Evolutionary conservation across 495 filamentous ascomycete species (phyloP).

Genomic region (Penicillium lividum): DNA sequence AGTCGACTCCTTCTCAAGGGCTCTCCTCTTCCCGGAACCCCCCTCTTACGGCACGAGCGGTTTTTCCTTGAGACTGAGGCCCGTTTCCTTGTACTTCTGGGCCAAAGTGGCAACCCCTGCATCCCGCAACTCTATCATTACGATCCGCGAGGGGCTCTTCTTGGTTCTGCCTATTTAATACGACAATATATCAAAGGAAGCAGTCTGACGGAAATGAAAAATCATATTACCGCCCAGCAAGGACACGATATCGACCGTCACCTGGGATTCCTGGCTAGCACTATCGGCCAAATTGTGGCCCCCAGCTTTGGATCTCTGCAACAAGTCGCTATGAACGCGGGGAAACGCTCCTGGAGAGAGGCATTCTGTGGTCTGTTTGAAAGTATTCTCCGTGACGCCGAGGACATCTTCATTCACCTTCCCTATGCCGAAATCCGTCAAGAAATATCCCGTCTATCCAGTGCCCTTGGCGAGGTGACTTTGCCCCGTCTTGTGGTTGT

Average conservation of each 20-base stretch:
- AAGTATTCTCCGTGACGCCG: slow-evolving; percentile 63
- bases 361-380: slow-evolving; percentile 64
- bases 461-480: slow-evolving; percentile 56
- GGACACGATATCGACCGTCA: slow-evolving; percentile 46
- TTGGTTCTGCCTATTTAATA: slow-evolving; percentile 51
- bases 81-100: slow-evolving; percentile 49
- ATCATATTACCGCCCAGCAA: slow-evolving; percentile 37
- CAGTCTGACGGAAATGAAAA: slow-evolving; percentile 42
- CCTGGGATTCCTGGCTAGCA: slow-evolving; percentile 35
- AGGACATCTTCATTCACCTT: slow-evolving; percentile 67
- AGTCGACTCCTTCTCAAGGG: slow-evolving; percentile 54
- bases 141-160: slow-evolving; percentile 37
- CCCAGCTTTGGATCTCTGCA: slow-evolving; percentile 52
- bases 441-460: slow-evolving; percentile 46
- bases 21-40: slow-evolving; percentile 50
- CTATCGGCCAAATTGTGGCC: slow-evolving; percentile 42
- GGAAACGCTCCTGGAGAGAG: slow-evolving; percentile 59
- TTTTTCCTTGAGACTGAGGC: slow-evolving; percentile 59
- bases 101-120: slow-evolving; percentile 43
- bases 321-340: slow-evolving; percentile 47
- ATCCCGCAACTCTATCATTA: slow-evolving; percentile 56
- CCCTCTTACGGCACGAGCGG: slow-evolving; percentile 60
- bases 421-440: slow-evolving; percentile 65
- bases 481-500: slow-evolving; percentile 59
- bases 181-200: slow-evolving; percentile 50